phyloP scores from a whole-genome alignment of 2,329 filamentous ascomycete genomes.

The Polychaeton citri region DNA sequence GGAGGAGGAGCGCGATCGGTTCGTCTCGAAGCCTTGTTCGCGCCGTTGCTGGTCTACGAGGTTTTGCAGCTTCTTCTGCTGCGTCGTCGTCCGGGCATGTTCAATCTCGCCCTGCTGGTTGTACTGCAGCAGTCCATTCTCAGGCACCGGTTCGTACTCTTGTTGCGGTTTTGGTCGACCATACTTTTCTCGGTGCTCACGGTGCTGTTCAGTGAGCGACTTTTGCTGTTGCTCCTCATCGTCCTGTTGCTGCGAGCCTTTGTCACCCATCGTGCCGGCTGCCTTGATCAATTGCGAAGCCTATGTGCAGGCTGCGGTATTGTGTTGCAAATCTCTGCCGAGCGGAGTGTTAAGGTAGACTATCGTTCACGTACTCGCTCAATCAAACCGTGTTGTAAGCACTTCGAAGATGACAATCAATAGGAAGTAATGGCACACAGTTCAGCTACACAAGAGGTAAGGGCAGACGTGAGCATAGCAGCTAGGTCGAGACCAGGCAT shows the following conservation, averaged over 20 bases:
- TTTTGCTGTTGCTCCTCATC: background rate
- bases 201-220: background rate
- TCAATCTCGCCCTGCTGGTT: conserved; percentile 14
- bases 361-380: no score
- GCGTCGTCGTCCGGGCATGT: conserved; percentile 27
- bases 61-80: conserved; percentile 33
- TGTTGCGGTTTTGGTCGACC: background rate
- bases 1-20: conserved; percentile 33
- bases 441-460: no score
- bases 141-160: background rate
- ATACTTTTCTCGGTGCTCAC: background rate
- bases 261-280: no score
- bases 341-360: no score
- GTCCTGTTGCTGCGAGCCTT: background rate
- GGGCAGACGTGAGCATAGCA: no score
- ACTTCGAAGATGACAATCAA: no score
- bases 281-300: no score
- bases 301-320: no score
- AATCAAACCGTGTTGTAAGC: no score
- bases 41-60: conserved; percentile 20
- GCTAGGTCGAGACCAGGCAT: no score
- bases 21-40: conserved; percentile 23
- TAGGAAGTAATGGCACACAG: no score
- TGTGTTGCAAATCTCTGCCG: no score
- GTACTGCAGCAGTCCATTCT: conserved; percentile 3